Base-by-base conservation (phyloP, 306 rosid species). In the Vicia villosa region DNA sequence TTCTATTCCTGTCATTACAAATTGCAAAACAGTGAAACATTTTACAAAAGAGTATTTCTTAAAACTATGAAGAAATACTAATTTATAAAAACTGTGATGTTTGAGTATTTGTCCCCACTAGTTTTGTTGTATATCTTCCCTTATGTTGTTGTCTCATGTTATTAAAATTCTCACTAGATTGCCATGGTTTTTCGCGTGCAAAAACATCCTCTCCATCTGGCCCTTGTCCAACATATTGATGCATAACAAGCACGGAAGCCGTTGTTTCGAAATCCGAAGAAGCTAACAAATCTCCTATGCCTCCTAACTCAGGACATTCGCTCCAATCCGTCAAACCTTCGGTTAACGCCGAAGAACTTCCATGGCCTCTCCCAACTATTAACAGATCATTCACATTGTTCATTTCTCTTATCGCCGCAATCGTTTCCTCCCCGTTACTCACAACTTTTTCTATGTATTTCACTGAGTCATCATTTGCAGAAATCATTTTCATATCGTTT, bases 261-360 rank as follows among this genome's bases (percentile, higher is more conserved):
- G 86, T 75, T 13, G 92, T 81, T 51, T 92, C 96, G 46, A 89
- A 87, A 65, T 92, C 98, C 8, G 95, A 77, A 0, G 98, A 92
- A 15, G 98, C 96, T n/a, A 92, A n/a, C 81, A 92, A 62, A 62
- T 92, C 98, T 4, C 98, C 98, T 5, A 92, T 92, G 5, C 88
- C 85, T 6, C 98, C 96, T 0, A 92, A 88, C 52, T 92, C 98
- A 0, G 96, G 96, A 26, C 91, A 92, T 58, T 89, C 98, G 52
- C 98, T 92, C 96, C 96, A 89, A 73, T 86, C 96, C 0, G 88
- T 86, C 1, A 92, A 38, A 3, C 98, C 98, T 1, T 90, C 96
- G 1, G 83, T 90, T 11, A 92, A 66, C 0, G 91, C 82, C 2
- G 98, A 86, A 42, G 62, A 5, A 36, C 52, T 15, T 3, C 91